A percentile compares a stretch with the other conserved stretches of the same genome.
Conservation (phyloP, 2,329 filamentous ascomycete genomes). For the Penicillium sp. region DNA sequence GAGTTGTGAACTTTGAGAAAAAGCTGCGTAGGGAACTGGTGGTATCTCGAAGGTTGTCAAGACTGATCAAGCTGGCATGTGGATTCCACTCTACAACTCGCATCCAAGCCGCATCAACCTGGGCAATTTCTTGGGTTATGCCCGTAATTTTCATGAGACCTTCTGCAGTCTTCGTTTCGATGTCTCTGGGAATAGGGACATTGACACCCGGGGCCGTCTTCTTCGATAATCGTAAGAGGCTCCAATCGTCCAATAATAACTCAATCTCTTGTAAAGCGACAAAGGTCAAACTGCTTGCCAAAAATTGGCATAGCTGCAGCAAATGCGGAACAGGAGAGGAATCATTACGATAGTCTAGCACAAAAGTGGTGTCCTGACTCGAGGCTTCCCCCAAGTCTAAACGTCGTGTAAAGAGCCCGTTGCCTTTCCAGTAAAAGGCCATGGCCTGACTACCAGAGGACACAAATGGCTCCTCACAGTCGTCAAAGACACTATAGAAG, state of each 20-base stretch:
- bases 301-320: conserved; percentile 82
- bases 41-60: conserved; percentile 42
- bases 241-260: conserved; percentile 85
- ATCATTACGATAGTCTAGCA: conserved; percentile 87
- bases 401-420: conserved; percentile 89
- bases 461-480: conserved; percentile 96
- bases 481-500: conserved; percentile 97
- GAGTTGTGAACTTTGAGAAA: conserved; percentile 73
- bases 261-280: conserved; percentile 86
- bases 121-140: conserved; percentile 83
- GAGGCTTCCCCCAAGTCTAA: conserved; percentile 68
- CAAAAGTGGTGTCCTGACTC: conserved; percentile 79
- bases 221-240: conserved; percentile 75
- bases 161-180: conserved; percentile 81
- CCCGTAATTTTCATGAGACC: conserved; percentile 80
- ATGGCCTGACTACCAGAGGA: conserved; percentile 90
- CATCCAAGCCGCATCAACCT: conserved; percentile 91
- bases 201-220: conserved; percentile 76
- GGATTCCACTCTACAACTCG: conserved; percentile 82
- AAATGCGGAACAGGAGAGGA: conserved; percentile 85
- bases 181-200: conserved; percentile 71
- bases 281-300: conserved; percentile 94
- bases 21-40: conserved; percentile 71
- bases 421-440: conserved; percentile 99
- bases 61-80: conserved; percentile 44